Evolutionary conservation across 2,329 filamentous ascomycete species (phyloP), one percentile per base, ranked within the genome.

Genomic region (Colletotrichum graminicola): DNA sequence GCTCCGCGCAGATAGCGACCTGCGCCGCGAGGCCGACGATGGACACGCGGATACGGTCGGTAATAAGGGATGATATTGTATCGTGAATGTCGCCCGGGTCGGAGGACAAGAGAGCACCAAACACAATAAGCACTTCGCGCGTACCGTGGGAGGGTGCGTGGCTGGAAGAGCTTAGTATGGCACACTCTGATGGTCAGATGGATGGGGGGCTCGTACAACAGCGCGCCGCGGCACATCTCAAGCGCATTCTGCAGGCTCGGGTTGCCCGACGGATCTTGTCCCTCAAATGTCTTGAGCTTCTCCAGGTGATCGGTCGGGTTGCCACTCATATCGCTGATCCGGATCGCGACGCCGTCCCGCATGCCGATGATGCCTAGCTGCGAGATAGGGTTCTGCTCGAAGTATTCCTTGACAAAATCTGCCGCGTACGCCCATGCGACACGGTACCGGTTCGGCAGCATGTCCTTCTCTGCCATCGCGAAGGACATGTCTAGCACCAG

Each of bases 301-400:
- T 92, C 89, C 67, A 98, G 89, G 80, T 98, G 96, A 72, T 97
- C 94, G 11, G 91, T 91, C 3, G 95, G 94, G 78, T 98, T 98
- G 12, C 96, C 96, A 66, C 93, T 92, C 85, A 98, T 91, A 78
- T 97, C 94, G 78, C 93, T 96, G 74, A 99, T 89, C 49, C 93
- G 87, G 32, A 97, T 86, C 2, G 95, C 95, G 21, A 98, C 86
- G 21, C 96, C 96, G 79, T 98, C 96, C 73, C 93, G 90, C 93
- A 98, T 97, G 62, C 93, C 95, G 49, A 99, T 86, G 39, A 99
- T 92, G 32, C 93, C 95, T 67, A 99, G 89, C 82, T 99, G 96
- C 12, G 94, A 97, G 75, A 99, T 98, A 14, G 96, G 96, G 77
- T 99, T 99, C 82, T 99, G 96, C 82, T 98, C 96, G 79, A 98